Evolutionary conservation across 495 filamentous ascomycete species (phyloP).

Genomic region (Parmelia sp.): DNA sequence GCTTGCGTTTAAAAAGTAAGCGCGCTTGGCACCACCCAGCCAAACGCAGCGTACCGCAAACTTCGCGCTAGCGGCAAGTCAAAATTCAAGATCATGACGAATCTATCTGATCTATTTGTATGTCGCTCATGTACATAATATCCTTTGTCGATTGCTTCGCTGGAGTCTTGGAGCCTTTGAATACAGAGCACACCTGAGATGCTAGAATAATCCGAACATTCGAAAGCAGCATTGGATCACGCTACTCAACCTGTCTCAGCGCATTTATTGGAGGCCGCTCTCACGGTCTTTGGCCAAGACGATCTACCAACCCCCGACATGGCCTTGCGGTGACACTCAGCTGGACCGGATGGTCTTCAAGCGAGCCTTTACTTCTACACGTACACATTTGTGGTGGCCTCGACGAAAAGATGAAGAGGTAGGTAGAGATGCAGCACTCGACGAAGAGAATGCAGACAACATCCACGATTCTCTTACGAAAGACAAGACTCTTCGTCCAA

Average conservation of each 20-base stretch:
- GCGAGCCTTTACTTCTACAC: conserved; percentile 10
- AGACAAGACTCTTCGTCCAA: background rate
- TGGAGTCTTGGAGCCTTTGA: background rate
- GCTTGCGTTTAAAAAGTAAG: background rate
- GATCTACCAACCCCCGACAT: conserved; percentile 32
- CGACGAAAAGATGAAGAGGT: conserved; percentile 12
- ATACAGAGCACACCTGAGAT: background rate
- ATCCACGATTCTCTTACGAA: background rate
- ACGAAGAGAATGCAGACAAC: background rate
- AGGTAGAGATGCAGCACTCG: conserved; percentile 1
- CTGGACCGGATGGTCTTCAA: conserved; percentile 14
- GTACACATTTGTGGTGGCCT: conserved; percentile 20
- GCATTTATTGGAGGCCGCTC: conserved; percentile 18
- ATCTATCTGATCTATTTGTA: too few relatives aligned
- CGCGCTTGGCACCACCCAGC: too few relatives aligned
- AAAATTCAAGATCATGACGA: background rate
- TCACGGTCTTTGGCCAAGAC: conserved; percentile 29
- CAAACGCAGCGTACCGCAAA: too few relatives aligned
- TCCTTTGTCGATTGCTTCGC: background rate
- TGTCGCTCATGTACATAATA: background rate
- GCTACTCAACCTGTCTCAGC: conserved; percentile 26
- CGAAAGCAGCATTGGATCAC: conserved; percentile 4
- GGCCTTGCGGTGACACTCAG: conserved; percentile 12
- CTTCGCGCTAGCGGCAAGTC: too few relatives aligned
- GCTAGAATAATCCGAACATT: background rate